Conservation (phyloP, 225 moss, liverwort and hornwort genomes). For the Climacium dendroides region DNA sequence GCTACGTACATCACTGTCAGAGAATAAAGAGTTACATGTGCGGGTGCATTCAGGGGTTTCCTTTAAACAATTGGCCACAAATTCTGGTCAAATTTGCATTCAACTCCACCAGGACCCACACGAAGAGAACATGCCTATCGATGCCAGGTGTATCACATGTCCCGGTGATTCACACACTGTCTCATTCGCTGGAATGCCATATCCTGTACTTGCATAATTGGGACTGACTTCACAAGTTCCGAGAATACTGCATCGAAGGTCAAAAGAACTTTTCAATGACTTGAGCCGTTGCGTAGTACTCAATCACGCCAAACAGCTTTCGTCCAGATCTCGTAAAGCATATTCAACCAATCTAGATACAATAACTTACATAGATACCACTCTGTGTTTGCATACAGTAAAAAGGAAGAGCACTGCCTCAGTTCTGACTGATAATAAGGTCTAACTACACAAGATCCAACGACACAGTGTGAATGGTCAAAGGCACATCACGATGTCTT, state of each 20-base stretch:
- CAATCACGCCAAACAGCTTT: not conserved
- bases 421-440: no score
- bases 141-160: not conserved
- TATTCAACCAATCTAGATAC: not conserved
- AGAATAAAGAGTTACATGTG: not conserved
- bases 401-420: no score
- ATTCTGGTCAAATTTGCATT: not conserved
- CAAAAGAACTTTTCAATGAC: not conserved
- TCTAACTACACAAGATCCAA: not conserved
- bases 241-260: not conserved
- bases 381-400: no score
- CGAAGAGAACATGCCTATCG: not conserved
- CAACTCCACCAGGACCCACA: not conserved
- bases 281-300: not conserved
- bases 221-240: not conserved
- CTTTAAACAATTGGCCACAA: not conserved
- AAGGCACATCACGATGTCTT: not conserved
- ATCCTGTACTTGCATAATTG: not conserved
- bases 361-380: no score
- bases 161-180: not conserved
- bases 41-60: not conserved
- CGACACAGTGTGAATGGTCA: not conserved
- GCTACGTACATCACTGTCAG: not conserved
- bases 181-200: not conserved
- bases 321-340: not conserved